Percentiles rank a stretch among this genome's conserved stretches.
phyloP scores from a whole-genome alignment of 2,329 filamentous ascomycete genomes.

The Metarhizium brunneum region DNA sequence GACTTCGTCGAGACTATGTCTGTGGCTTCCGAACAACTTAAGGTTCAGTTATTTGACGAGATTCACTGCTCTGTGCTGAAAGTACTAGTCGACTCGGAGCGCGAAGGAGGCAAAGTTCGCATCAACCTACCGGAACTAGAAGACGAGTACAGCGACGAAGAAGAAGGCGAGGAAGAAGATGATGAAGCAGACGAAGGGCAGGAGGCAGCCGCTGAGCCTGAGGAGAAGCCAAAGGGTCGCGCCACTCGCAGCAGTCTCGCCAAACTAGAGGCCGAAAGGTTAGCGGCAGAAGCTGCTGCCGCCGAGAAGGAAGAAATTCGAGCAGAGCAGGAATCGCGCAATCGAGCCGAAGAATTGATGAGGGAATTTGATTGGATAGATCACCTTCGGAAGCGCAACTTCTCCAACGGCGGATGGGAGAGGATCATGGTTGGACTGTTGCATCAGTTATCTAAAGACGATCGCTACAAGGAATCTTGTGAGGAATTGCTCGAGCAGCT shows the following conservation, averaged over 20 bases:
- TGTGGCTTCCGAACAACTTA: constrained; percentile 61
- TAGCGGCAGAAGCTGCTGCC: constrained; percentile 51
- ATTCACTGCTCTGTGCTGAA: constrained; percentile 88
- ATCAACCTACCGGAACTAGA: constrained; percentile 69
- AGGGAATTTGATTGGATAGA: constrained; percentile 75
- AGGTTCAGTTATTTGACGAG: constrained; percentile 81
- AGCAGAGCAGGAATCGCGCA: constrained; percentile 41
- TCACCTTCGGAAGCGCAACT: constrained; percentile 72
- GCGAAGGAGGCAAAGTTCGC: constrained; percentile 68
- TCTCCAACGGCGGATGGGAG: constrained; percentile 84
- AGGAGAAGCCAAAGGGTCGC: constrained; percentile 55
- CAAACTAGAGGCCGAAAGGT: constrained; percentile 64
- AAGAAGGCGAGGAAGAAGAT: constrained; percentile 48
- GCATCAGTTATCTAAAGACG: constrained; percentile 72
- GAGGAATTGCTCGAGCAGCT: constrained; percentile 72
- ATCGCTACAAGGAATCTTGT: constrained; percentile 59
- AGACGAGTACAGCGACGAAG: constrained; percentile 59
- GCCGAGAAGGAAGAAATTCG: constrained; percentile 39
- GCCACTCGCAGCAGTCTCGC: constrained; percentile 81
- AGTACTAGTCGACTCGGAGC: constrained; percentile 67
- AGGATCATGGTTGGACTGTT: constrained; percentile 79
- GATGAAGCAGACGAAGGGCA: constrained; percentile 40
- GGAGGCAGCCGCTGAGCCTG: constrained; percentile 58
- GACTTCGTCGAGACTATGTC: constrained; percentile 86
- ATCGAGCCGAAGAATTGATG: constrained; percentile 70